Base-by-base conservation (phyloP, 306 rosid genomes). In the Lathyrus sativus region DNA sequence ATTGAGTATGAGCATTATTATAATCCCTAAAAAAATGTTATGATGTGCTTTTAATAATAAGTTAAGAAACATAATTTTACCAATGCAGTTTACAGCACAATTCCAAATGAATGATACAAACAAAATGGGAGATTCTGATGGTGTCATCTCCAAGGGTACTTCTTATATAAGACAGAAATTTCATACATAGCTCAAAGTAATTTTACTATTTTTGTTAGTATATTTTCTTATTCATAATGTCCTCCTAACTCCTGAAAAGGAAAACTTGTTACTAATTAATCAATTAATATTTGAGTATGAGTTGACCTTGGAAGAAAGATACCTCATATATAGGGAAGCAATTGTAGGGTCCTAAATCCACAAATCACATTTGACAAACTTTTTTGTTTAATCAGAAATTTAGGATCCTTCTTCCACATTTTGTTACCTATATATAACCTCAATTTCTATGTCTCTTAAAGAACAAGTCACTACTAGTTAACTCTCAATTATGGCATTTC, bases 401-500 rank as follows among this genome's bases (percentile, higher is more conserved):
- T 48, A 29, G 26, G 29, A 11, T 44, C 26, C 19, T 49, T n/a
- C 56, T 50, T 45, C 22, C 46, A 39, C 26, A 55, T 9, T 15
- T 58, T 41, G 73, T 57, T 67, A 44, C 44, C 72, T 87, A 75
- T 80, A 67, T 87, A 83, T 81, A 79, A 81, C 57, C 55, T 61
- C 59, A 13, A 5, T 15, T 74, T 42, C 62, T 58, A 8, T 74
- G 39, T 55, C 70, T 45, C 78, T 71, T 60, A 65, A 76, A 73
- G 62, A 76, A 82, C 71, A 78, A 78, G 42, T 58, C 18, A 58
- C 11, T 54, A 26, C 42, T 49, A 14, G 17, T 13, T 12, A 70
- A 45, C 15, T 53, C 26, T 62, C 68, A 24, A 38, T 26, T 48
- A 85, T 90, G 92, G 86, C 85, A 79, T 65, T 77, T 69, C 66